Evolutionary conservation across 768 basidiomycete species (phyloP), one percentile per base, ranked within the genome.

Genomic region (Dioszegia aurantiaca): DNA sequence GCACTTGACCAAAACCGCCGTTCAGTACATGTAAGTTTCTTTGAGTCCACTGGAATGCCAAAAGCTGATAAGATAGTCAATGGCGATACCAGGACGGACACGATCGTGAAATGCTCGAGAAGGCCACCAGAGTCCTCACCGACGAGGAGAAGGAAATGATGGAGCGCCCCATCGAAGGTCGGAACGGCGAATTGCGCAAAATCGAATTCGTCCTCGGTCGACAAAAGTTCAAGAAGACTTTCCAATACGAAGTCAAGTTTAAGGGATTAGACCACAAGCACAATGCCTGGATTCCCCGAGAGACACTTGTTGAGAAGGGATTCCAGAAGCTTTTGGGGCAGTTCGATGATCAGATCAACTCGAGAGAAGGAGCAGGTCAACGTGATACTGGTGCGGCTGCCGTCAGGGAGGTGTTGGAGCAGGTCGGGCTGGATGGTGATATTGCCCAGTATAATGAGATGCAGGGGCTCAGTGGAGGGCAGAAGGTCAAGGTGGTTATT

Each of bases 1-100:
- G 67, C 93, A 98, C 80, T 77, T 98, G 42, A 91, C 94, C 78
- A 95, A 98, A 80, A 94, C 92, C 4, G 90, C 94, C 24, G 89
- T 93, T 60, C 87, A 87, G 55, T 98, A 98, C 73, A 95, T 97
- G 71, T 76, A 41, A 60, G 73, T 62, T n/a, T 24, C 47, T 11
- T 40, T 3, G 19, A 11, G 14, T 37, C 8, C 48, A 26, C 26
- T 8, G 17, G 6, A n/a, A 31, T 19, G 27, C 23, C 28, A 23
- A 27, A 40, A 26, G 39, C 26, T n/a, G n/a, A n/a, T n/a, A n/a
- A n/a, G n/a, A n/a, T 60, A 78, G 74, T 69, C 91, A 95, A 79
- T 98, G 93, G 93, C 88, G 93, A 68, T 98, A 92, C 84, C 93
- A 97, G 75, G 93, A 95, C 77, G 94, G 93, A 47, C 88, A 94